A percentile compares a stretch with the other conserved stretches of the same genome.
phyloP scores from a whole-genome alignment of 306 rosid species.

The Rubus parviflorus region DNA sequence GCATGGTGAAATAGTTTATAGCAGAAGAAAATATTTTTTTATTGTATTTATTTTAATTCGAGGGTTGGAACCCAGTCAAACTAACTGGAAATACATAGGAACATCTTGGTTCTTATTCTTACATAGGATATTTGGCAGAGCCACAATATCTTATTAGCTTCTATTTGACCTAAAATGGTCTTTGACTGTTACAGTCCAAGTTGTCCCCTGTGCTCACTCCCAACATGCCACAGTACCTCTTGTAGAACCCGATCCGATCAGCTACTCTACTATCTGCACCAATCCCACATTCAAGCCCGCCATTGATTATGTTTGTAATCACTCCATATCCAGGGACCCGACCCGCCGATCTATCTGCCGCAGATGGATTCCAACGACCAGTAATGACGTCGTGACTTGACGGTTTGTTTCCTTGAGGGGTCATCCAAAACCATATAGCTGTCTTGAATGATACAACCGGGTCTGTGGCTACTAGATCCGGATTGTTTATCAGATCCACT shows the following conservation, averaged over 20 bases:
- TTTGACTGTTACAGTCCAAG: slow-evolving; percentile 39
- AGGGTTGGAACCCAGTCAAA: too few relatives aligned
- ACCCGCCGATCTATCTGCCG: slow-evolving; percentile 36
- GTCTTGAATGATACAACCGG: slow-evolving; percentile 55
- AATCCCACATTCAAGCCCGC: slow-evolving; percentile 51
- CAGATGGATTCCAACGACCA: slow-evolving; percentile 45
- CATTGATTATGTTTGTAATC: slow-evolving; percentile 53
- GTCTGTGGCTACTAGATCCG: slow-evolving; percentile 55
- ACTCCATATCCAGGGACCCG: slow-evolving; percentile 49
- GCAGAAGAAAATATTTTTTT: too few relatives aligned
- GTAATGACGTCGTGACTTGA: slow-evolving; percentile 61
- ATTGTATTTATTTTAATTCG: too few relatives aligned
- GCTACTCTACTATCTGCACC: slow-evolving; percentile 31
- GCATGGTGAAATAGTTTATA: too few relatives aligned
- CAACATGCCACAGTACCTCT: slow-evolving; percentile 34
- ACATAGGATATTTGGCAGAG: neutral
- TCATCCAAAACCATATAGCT: slow-evolving; percentile 83
- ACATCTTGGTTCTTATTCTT: too few relatives aligned
- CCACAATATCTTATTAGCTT: neutral
- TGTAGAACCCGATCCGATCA: slow-evolving; percentile 53
- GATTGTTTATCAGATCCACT: slow-evolving; percentile 49
- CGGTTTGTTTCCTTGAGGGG: slow-evolving; percentile 51
- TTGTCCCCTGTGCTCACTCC: slow-evolving; percentile 31
- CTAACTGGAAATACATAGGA: too few relatives aligned
- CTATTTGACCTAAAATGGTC: too few relatives aligned